Conservation (phyloP, 495 filamentous ascomycete genomes). For the Paragyromitra xinjiangensis region DNA sequence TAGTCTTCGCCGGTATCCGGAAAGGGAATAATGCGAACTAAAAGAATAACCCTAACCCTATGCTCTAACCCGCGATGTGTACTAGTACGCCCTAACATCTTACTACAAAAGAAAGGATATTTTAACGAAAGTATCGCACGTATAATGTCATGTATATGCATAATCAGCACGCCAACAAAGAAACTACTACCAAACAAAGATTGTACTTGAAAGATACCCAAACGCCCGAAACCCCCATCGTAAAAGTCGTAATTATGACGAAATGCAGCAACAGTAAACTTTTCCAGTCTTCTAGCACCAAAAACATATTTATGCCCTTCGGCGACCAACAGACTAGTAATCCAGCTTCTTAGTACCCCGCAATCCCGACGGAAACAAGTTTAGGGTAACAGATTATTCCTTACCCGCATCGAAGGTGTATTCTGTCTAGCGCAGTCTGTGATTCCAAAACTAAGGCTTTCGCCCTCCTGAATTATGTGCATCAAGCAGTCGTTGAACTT, state of each 20-base stretch:
- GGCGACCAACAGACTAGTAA: slow-evolving; percentile 3
- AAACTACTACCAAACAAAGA: neutral
- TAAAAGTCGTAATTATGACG: neutral
- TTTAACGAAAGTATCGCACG: neutral
- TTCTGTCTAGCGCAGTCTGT: slow-evolving; percentile 20
- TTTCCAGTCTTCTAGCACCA: neutral
- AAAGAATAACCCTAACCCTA: too few species aligned
- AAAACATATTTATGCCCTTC: neutral
- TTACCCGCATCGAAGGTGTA: slow-evolving; percentile 25
- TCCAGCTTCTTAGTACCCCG: neutral
- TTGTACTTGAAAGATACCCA: neutral
- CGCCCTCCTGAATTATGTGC: slow-evolving; percentile 2
- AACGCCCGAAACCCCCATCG: neutral
- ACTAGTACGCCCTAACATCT: neutral
- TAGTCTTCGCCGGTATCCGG: too few species aligned
- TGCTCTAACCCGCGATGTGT: too few species aligned
- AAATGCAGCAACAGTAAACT: neutral
- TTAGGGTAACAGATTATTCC: neutral
- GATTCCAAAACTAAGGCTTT: slow-evolving; percentile 6
- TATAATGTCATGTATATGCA: neutral
- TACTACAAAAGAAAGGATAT: neutral
- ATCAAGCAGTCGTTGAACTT: slow-evolving; percentile 6
- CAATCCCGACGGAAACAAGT: neutral
- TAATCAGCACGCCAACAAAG: neutral
- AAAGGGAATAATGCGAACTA: too few species aligned